These are phyloP conservation scores for Suillus cothurnatus DNA, from an alignment of 768 basidiomycete species.

Conservation along the genomic window DNA sequence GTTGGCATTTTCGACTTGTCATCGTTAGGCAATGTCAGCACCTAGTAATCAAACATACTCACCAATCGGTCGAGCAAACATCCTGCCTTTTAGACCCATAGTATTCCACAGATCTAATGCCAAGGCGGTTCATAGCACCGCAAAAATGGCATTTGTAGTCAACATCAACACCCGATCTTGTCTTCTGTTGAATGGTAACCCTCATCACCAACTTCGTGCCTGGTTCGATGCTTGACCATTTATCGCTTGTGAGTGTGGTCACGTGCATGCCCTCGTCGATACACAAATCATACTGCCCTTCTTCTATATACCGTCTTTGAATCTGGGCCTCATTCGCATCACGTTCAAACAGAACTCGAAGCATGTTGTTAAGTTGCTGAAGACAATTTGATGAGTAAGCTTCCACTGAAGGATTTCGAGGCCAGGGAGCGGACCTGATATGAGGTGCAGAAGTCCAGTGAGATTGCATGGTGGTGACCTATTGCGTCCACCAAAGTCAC, in stretches of 20 bases:
- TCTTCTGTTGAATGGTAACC: conserved; percentile 23
- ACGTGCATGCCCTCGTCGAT: conserved; percentile 26
- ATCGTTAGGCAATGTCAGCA: conserved; percentile 12
- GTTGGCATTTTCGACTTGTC: conserved; percentile 24
- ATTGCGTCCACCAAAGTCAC: background rate
- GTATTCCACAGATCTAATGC: background rate
- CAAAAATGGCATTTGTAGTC: conserved; percentile 25
- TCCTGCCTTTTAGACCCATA: background rate
- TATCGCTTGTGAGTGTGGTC: conserved; percentile 23
- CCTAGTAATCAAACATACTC: background rate
- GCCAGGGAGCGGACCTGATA: background rate
- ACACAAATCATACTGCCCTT: conserved; percentile 26
- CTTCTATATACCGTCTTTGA: conserved; percentile 23
- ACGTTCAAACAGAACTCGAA: conserved; percentile 18
- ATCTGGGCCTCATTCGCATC: conserved; percentile 20
- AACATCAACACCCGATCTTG: background rate
- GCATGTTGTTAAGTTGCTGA: conserved; percentile 11
- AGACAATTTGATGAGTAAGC: background rate
- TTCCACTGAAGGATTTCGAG: background rate
- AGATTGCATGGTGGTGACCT: conserved; percentile 23
- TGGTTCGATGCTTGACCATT: conserved; percentile 27
- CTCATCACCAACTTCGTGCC: conserved; percentile 31
- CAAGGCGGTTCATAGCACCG: background rate
- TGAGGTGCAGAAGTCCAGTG: background rate
- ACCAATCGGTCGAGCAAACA: conserved; percentile 31